These are phyloP conservation scores for Rhodamnia argentea DNA, from an alignment of 345 rosid species.

Conservation along the genomic window DNA sequence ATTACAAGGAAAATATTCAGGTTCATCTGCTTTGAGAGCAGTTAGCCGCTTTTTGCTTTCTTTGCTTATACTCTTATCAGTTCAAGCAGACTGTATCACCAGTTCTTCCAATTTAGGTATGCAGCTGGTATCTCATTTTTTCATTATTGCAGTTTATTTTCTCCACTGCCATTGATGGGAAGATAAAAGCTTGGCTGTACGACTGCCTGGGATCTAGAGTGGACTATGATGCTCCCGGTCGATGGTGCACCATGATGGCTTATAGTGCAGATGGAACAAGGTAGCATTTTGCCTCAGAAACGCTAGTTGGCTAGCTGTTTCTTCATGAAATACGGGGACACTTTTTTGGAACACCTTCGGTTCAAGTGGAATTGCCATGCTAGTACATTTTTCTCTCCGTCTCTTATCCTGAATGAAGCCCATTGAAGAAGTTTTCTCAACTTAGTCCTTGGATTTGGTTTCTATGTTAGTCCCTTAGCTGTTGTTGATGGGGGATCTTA, in stretches of 20 bases:
- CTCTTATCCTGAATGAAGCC: neutral
- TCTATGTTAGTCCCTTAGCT: neutral
- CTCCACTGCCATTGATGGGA: conserved; percentile 88
- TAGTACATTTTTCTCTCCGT: neutral
- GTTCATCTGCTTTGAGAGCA: conserved; percentile 2
- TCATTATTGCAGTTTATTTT: conserved; percentile 53
- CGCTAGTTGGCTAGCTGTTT: neutral
- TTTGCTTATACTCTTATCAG: neutral
- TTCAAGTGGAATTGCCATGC: neutral
- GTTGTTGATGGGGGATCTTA: neutral
- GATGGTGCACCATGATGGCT: conserved; percentile 68
- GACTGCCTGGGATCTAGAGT: conserved; percentile 75
- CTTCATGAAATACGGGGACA: neutral
- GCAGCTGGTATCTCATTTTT: neutral
- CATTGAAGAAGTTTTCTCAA: neutral
- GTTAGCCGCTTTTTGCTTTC: neutral
- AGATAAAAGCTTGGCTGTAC: conserved; percentile 87
- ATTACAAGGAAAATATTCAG: conserved; percentile 37
- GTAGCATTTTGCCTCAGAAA: conserved; percentile 12
- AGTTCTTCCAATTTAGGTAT: neutral
- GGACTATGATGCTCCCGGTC: conserved; percentile 87
- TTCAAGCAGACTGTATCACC: neutral
- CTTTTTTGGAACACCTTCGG: neutral
- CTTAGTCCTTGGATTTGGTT: neutral
- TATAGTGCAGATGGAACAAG: conserved; percentile 84